A percentile compares a stretch with the other conserved stretches of the same genome.
phyloP scores from a whole-genome alignment of 1,284 basidiomycete species.

The Psilocybe mexicana region DNA sequence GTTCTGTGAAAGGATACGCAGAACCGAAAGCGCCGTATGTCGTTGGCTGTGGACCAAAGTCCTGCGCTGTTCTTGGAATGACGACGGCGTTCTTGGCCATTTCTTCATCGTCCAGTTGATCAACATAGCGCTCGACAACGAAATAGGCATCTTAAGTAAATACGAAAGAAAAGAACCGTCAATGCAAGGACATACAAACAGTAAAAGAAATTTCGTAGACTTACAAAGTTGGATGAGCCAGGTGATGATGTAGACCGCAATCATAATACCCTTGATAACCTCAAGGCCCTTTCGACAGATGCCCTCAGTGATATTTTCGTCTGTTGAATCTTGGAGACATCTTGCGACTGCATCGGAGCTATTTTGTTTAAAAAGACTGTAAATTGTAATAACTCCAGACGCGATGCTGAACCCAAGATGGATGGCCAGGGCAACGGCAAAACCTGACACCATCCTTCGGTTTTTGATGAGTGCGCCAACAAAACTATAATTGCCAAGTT shows the following conservation, averaged over 20 bases:
- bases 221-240: conserved; percentile 54
- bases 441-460: conserved; percentile 48
- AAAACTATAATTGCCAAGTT: conserved; percentile 35
- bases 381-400: conserved; percentile 47
- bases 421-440: conserved; percentile 45
- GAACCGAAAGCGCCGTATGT: conserved; percentile 20
- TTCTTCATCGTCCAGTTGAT: conserved; percentile 49
- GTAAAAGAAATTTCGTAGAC: conserved; percentile 24
- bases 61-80: conserved; percentile 23
- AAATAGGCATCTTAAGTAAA: conserved; percentile 38
- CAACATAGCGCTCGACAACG: conserved; percentile 47
- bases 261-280: conserved; percentile 37
- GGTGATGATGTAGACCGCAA: conserved; percentile 41
- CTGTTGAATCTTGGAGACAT: conserved; percentile 36
- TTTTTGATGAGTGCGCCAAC: conserved; percentile 49
- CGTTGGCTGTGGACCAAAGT: conserved; percentile 14
- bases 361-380: conserved; percentile 43
- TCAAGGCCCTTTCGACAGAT: conserved; percentile 37
- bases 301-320: conserved; percentile 28
- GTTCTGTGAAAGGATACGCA: conserved; percentile 29
- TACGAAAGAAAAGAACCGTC: not conserved
- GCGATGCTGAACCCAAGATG: conserved; percentile 48
- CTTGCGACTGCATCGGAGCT: conserved; percentile 31
- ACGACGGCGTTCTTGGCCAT: conserved; percentile 28
- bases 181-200: not conserved